A percentile compares a stretch with the other conserved stretches of the same genome.
Conservation (phyloP, 371 early-diverging fungal species). For the Apophysomyces elegans region DNA sequence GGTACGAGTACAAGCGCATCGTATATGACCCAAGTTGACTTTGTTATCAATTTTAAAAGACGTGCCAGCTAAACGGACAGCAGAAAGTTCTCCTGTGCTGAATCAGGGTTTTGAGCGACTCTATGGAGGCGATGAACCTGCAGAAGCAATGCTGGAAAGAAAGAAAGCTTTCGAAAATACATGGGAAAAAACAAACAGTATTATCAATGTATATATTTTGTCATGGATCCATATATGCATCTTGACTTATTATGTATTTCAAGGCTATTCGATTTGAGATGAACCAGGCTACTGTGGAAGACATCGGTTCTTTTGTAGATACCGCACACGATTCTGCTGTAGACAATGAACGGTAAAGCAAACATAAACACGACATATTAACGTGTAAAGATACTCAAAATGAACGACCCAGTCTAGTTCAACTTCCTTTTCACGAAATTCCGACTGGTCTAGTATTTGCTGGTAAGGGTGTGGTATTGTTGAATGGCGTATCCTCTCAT, state of each 20-base stretch:
- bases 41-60: neutral
- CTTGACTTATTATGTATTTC: neutral
- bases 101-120: slow-evolving; percentile 50
- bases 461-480: slow-evolving; percentile 30
- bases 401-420: slow-evolving; percentile 19
- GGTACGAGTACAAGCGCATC: slow-evolving; percentile 8
- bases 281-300: slow-evolving; percentile 45
- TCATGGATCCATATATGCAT: neutral
- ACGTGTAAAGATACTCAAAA: neutral
- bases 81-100: slow-evolving; percentile 3
- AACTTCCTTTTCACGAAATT: slow-evolving; percentile 59
- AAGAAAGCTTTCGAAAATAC: slow-evolving; percentile 36
- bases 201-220: slow-evolving; percentile 47
- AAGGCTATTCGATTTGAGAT: slow-evolving; percentile 57
- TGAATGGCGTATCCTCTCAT: neutral
- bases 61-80: slow-evolving; percentile 7
- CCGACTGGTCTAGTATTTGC: slow-evolving; percentile 75
- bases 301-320: slow-evolving; percentile 55
- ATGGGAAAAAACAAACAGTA: slow-evolving; percentile 42
- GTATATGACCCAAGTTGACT: neutral
- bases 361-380: neutral
- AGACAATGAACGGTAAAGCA: slow-evolving; percentile 20
- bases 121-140: slow-evolving; percentile 48
- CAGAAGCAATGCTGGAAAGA: slow-evolving; percentile 45
- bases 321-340: slow-evolving; percentile 29